Conservation (phyloP, 1,139 yeast genomes). For the Schwanniomyces etchellsii region DNA sequence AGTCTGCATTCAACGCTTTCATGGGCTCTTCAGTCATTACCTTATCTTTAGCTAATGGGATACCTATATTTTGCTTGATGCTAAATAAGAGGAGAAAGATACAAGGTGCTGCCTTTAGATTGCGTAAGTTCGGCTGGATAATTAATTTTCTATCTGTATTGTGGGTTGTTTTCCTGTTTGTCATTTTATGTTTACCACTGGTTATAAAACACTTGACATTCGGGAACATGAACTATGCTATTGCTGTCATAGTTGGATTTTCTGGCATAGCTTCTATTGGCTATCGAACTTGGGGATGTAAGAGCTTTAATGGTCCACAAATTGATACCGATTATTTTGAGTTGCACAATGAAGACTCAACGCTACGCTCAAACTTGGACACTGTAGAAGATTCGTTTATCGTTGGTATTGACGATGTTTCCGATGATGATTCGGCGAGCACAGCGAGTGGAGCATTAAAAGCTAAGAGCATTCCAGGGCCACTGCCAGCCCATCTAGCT, state of each 20-base stretch:
- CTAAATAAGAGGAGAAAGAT: conserved; percentile 58
- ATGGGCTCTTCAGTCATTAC: conserved; percentile 84
- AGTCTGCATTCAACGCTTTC: conserved; percentile 78
- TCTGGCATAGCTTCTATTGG: conserved; percentile 43
- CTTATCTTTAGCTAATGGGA: conserved; percentile 68
- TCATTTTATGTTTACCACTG: conserved; percentile 71
- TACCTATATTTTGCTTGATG: conserved; percentile 64
- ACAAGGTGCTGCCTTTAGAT: conserved; percentile 65
- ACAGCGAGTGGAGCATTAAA: not conserved
- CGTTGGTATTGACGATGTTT: conserved; percentile 10
- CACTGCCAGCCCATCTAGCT: not conserved
- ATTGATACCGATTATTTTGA: conserved; percentile 49
- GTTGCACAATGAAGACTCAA: conserved; percentile 19
- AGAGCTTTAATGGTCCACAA: conserved; percentile 60
- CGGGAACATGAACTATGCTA: conserved; percentile 69
- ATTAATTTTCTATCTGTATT: conserved; percentile 54
- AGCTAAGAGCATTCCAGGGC: not conserved
- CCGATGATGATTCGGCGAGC: not conserved
- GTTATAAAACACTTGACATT: conserved; percentile 55
- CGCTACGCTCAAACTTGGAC: not conserved
- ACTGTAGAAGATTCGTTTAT: conserved; percentile 8
- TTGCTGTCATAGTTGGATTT: conserved; percentile 52
- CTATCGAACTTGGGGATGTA: conserved; percentile 55
- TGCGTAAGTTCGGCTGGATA: conserved; percentile 61
- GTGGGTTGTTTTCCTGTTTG: conserved; percentile 57